Evolutionary conservation across 768 basidiomycete species (phyloP).

Genomic region (Hygrocybe coccinea): DNA sequence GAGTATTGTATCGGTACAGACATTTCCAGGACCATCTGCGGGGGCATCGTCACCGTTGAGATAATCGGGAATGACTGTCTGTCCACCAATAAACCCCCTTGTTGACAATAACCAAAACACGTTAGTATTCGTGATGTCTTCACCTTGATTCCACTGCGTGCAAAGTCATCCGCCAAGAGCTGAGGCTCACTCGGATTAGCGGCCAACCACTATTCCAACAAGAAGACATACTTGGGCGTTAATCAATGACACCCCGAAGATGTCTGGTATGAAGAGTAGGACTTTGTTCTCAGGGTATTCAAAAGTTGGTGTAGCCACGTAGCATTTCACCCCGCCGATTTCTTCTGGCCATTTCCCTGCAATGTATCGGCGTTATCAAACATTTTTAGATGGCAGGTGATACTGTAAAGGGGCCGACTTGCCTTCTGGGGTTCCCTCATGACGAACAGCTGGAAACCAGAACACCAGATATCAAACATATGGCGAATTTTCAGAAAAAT

Average conservation of each 20-base stretch:
- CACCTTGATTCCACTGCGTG: slow-evolving; percentile 44
- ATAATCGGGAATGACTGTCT: slow-evolving; percentile 42
- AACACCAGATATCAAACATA: neutral
- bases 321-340: slow-evolving; percentile 36
- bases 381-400: neutral
- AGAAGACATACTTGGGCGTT: too few relatives aligned
- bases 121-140: neutral
- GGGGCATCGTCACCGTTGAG: slow-evolving; percentile 40
- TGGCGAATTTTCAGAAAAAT: too few relatives aligned
- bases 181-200: neutral
- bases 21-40: slow-evolving; percentile 29
- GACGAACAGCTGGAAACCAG: slow-evolving; percentile 29
- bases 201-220: too few relatives aligned
- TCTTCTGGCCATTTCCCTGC: slow-evolving; percentile 33
- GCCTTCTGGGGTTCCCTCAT: slow-evolving; percentile 37
- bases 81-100: neutral
- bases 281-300: slow-evolving; percentile 43
- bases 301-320: slow-evolving; percentile 39
- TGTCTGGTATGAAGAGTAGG: too few relatives aligned
- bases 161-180: slow-evolving; percentile 35
- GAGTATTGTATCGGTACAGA: slow-evolving; percentile 10
- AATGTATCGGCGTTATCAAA: neutral
- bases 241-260: too few relatives aligned
- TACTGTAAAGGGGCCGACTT: neutral
- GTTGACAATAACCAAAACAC: neutral